These are phyloP conservation scores for Colletotrichum spinosum DNA, from an alignment of 2,329 filamentous ascomycete species.

Conservation along the genomic window DNA sequence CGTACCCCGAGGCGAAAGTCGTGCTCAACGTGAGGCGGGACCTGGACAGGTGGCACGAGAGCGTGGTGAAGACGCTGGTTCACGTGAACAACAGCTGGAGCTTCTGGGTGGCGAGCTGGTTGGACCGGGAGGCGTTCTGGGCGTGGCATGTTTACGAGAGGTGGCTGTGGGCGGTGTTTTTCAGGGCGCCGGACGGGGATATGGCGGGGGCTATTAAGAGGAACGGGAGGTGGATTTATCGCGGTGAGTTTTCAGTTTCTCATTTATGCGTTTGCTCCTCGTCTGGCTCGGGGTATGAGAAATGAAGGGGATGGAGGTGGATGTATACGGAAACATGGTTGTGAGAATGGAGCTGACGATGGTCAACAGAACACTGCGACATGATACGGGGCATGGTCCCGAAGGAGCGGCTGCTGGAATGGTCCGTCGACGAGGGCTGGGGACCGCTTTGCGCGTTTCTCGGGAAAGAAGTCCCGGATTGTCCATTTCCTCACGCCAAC, in stretches of 20 bases:
- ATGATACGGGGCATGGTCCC: conserved; percentile 49
- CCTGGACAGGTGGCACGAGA: conserved; percentile 53
- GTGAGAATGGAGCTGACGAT: background rate
- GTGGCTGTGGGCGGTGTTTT: conserved; percentile 46
- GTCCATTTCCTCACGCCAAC: conserved; percentile 50
- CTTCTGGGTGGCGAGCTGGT: conserved; percentile 44
- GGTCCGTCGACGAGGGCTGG: conserved; percentile 53
- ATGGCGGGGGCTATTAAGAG: conserved; percentile 41
- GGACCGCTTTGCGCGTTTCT: conserved; percentile 54
- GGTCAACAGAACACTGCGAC: conserved; percentile 43
- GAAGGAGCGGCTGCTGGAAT: conserved; percentile 47
- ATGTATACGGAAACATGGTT: background rate
- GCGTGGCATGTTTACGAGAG: conserved; percentile 46
- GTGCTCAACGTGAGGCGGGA: conserved; percentile 55
- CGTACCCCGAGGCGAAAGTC: conserved; percentile 52
- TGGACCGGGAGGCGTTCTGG: conserved; percentile 47
- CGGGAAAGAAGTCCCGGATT: conserved; percentile 47
- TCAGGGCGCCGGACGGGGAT: conserved; percentile 44
- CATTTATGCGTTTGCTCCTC: too few species aligned
- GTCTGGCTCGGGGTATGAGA: too few species aligned
- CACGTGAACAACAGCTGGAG: conserved; percentile 41
- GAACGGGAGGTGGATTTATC: conserved; percentile 45
- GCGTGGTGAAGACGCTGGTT: conserved; percentile 43
- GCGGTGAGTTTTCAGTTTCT: conserved; percentile 16
- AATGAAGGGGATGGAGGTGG: too few species aligned